phyloP scores from a whole-genome alignment of 495 filamentous ascomycete species.

The Melanomma pulvis-pyrius region DNA sequence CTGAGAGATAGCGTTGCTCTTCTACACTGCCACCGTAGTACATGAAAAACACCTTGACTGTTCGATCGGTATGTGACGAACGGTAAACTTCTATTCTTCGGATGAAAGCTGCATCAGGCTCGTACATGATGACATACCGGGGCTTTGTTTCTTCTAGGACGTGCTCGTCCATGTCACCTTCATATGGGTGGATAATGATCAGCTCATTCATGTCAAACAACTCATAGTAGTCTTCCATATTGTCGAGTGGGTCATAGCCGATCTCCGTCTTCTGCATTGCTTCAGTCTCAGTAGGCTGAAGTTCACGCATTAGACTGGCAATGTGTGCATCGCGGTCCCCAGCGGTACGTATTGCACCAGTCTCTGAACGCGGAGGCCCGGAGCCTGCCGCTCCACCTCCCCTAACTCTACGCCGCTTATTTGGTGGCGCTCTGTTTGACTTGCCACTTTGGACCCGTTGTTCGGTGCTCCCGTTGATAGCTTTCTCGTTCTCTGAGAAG shows the following conservation, averaged over 20 bases:
- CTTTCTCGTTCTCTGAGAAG: constrained; percentile 77
- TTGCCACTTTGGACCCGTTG: constrained; percentile 51
- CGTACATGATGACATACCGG: constrained; percentile 97
- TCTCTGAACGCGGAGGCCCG: constrained; percentile 58
- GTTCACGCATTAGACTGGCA: constrained; percentile 63
- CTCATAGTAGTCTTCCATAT: constrained; percentile 85
- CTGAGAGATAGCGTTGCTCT: constrained; percentile 90
- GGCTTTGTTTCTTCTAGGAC: constrained; percentile 90
- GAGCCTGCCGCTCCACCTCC: constrained; percentile 69
- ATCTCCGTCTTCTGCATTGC: constrained; percentile 71
- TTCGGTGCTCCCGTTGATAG: constrained; percentile 64
- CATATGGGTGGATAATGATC: constrained; percentile 87
- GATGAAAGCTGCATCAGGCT: constrained; percentile 94
- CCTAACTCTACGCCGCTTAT: constrained; percentile 87
- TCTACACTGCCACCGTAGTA: constrained; percentile 95
- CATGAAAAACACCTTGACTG: constrained; percentile 91
- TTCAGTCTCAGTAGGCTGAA: constrained; percentile 68
- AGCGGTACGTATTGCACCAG: constrained; percentile 72
- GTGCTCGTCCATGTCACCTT: constrained; percentile 94
- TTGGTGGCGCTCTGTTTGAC: constrained; percentile 70
- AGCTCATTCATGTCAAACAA: constrained; percentile 91
- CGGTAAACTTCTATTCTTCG: constrained; percentile 93
- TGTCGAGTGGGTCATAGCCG: constrained; percentile 75
- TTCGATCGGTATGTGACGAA: constrained; percentile 85
- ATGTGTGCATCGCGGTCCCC: constrained; percentile 81